Percentiles rank a stretch among this genome's conserved stretches.
Conservation (phyloP, 1,139 yeast species). For the Pichia kudriavzevii region DNA sequence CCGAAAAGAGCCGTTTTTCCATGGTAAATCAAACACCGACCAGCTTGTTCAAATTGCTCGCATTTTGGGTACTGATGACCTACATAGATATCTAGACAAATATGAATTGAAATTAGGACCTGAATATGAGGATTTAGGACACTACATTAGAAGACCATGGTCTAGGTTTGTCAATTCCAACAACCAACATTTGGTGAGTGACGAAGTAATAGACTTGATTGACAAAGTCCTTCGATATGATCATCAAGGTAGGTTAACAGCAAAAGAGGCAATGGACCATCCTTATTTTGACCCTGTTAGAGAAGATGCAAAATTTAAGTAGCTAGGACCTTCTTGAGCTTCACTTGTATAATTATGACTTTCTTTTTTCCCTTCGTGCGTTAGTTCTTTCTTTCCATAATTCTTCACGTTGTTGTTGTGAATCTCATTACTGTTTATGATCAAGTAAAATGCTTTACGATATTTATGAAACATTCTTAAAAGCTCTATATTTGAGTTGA, state of each 20-base stretch:
- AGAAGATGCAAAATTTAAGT: conserved; percentile 11
- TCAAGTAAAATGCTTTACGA: not conserved
- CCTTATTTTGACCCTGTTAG: conserved; percentile 37
- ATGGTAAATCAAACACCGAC: conserved; percentile 73
- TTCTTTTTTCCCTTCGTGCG: too few relatives aligned
- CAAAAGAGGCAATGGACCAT: conserved; percentile 66
- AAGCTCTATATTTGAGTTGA: conserved; percentile 7
- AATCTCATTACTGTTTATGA: not conserved
- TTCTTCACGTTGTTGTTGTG: not conserved
- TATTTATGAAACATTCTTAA: conserved; percentile 5
- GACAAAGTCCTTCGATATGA: conserved; percentile 63
- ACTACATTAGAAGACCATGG: conserved; percentile 65
- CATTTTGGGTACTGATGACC: conserved; percentile 65
- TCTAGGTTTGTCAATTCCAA: conserved; percentile 40
- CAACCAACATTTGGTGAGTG: conserved; percentile 44
- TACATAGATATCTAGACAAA: conserved; percentile 51
- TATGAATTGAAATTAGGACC: conserved; percentile 48
- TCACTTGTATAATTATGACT: not conserved
- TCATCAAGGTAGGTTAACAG: conserved; percentile 68
- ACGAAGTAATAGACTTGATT: conserved; percentile 58
- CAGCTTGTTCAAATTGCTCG: conserved; percentile 74
- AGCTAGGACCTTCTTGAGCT: too few relatives aligned
- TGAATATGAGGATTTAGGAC: conserved; percentile 65
- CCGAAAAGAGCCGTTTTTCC: conserved; percentile 70
- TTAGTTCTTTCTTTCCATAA: not conserved